Evolutionary conservation across 176 grass and related monocot species (phyloP).

Genomic region (Elaeis guineensis): DNA sequence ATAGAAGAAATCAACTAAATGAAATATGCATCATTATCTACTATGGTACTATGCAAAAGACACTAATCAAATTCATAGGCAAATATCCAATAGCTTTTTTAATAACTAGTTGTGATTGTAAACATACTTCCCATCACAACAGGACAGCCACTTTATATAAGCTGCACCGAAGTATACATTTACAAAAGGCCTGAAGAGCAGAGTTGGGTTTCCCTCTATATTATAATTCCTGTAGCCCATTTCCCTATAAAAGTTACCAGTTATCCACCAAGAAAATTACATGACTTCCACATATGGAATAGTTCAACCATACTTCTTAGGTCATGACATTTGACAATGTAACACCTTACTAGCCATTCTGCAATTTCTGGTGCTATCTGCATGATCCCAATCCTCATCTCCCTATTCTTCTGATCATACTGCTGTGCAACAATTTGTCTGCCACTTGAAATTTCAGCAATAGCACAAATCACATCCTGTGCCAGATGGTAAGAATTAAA

Average conservation of each 20-base stretch:
- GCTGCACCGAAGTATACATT: constrained; percentile 96
- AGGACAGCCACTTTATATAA: constrained; percentile 87
- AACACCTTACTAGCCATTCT: constrained; percentile 76
- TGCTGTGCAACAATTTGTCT: constrained; percentile 62
- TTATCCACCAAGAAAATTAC: constrained; percentile 7
- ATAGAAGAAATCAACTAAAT: constrained; percentile 2
- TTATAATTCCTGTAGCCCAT: constrained; percentile 77
- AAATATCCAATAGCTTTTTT: background rate
- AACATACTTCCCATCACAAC: constrained; percentile 84
- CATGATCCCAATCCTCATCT: constrained; percentile 74
- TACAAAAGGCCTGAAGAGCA: constrained; percentile 84
- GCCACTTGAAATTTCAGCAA: constrained; percentile 75
- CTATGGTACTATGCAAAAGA: too few relatives aligned
- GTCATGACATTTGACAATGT: background rate
- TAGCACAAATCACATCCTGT: constrained; percentile 81
- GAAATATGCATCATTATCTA: constrained; percentile 1
- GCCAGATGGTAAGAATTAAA: constrained; percentile 8
- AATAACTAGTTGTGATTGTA: background rate
- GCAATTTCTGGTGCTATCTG: constrained; percentile 72
- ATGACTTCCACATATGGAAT: too few relatives aligned
- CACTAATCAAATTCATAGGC: too few relatives aligned
- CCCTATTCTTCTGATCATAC: constrained; percentile 68
- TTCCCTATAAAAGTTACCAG: constrained; percentile 43
- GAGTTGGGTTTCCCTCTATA: constrained; percentile 52
- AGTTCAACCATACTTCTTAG: background rate